Evolutionary conservation across 768 basidiomycete species (phyloP), one percentile per base, ranked within the genome.

Genomic region (Leccinum longicurvipes): DNA sequence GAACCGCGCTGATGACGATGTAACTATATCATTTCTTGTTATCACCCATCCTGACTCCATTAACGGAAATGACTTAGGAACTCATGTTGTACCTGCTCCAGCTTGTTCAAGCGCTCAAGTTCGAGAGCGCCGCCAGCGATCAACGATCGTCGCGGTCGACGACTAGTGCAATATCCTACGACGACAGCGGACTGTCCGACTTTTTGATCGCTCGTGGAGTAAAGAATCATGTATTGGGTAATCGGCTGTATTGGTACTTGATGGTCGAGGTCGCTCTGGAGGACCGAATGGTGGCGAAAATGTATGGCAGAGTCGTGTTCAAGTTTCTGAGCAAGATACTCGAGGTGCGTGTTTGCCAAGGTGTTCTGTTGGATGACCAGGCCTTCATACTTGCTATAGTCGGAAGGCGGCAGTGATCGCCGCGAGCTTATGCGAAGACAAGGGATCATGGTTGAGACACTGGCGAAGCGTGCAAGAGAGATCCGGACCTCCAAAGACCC

Each of bases 51-150:
- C 31, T 28, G 23, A 42, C 10, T 44, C 34, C n/a, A 4, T 53
- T 60, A 17, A 57, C 5, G 12, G 25, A 27, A 8, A 31, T 39
- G 25, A 6, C 57, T 4, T 68, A 98, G 96, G 96, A 99, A 64
- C 80, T 99, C 7, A 75, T 92, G 54, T 69, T 98, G 2, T 99
- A 99, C 69, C 80, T 99, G 1, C 76, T 99, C 2, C 97, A 99
- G 73, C 83, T 99, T 19, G 96, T 98, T 1, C 97, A 99, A 74
- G 93, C 97, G 0, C 86, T 99, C 62, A 97, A 96, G 68, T 99
- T 99, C 59, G 97, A 98, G 71, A 91, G 85, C 56, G 77, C 82
- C 1, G 86, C 86, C 1, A 88, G 79, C 47, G 90, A 89, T 54
- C 89, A 89, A 62, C 77, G 88, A 42, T 85, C 88, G 0, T 83